Conservation (phyloP, 2,329 filamentous ascomycete genomes). For the Fusarium fujikuroi region DNA sequence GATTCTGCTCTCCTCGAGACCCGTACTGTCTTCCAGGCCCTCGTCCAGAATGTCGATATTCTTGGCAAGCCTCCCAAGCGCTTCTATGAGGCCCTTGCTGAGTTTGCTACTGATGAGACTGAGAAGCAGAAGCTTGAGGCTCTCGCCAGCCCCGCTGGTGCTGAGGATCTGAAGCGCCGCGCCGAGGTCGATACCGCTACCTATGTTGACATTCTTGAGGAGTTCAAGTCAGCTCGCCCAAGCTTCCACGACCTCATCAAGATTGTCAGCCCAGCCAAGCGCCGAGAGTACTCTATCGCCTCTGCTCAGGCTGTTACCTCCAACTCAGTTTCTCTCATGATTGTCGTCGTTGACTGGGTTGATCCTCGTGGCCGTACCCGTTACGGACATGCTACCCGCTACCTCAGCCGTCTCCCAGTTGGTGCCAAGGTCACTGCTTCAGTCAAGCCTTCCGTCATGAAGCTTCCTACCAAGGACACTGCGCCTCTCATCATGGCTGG, state of each 20-base stretch:
- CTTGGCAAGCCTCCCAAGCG: conserved; percentile 97
- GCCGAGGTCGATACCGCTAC: conserved; percentile 91
- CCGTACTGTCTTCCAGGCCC: conserved; percentile 90
- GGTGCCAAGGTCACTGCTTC: conserved; percentile 88
- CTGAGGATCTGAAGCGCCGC: conserved; percentile 90
- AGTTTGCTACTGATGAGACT: conserved; percentile 83
- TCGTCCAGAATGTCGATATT: conserved; percentile 94
- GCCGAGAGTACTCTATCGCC: conserved; percentile 98
- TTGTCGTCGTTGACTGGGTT: conserved; percentile 96
- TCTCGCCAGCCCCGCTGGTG: conserved; percentile 81
- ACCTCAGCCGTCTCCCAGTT: conserved; percentile 79
- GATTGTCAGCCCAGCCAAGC: conserved; percentile 92
- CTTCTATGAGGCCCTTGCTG: conserved; percentile 93
- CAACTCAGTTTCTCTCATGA: conserved; percentile 90
- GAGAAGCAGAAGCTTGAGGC: conserved; percentile 84
- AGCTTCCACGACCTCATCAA: conserved; percentile 87
- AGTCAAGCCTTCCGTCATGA: conserved; percentile 99
- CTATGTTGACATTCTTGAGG: conserved; percentile 88
- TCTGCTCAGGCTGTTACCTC: conserved; percentile 96
- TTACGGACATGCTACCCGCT: conserved; percentile 92
- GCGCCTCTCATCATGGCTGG: conserved; percentile 99
- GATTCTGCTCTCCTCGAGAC: conserved; percentile 79
- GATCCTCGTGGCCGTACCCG: conserved; percentile 88
- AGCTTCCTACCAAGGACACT: conserved; percentile 87
- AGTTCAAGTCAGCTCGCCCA: conserved; percentile 90